Percentiles rank a stretch among this genome's conserved stretches.
Evolutionary conservation across 2,329 filamentous ascomycete species (phyloP).

Genomic region (Colletotrichum phormii): DNA sequence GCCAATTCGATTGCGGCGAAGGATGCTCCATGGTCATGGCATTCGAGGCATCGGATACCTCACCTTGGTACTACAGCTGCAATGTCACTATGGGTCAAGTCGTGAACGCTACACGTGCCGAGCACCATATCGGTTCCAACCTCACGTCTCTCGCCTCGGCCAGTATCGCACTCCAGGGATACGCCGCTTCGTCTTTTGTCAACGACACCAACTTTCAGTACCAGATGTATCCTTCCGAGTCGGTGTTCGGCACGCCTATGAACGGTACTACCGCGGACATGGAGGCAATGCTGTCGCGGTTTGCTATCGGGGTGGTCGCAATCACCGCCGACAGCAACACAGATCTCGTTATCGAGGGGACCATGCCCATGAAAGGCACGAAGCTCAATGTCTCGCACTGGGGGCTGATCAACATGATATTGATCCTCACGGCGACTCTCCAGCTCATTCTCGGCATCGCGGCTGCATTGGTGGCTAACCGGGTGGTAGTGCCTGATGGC

Average conservation of each 20-base stretch:
- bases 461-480: constrained; percentile 41
- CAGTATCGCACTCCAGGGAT: constrained; percentile 56
- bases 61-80: constrained; percentile 56
- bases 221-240: constrained; percentile 56
- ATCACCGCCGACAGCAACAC: constrained; percentile 46
- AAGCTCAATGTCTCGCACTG: constrained; percentile 47
- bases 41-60: constrained; percentile 50
- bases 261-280: constrained; percentile 48
- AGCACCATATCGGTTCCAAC: constrained; percentile 48
- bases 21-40: constrained; percentile 47
- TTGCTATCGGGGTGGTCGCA: constrained; percentile 50
- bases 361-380: constrained; percentile 46
- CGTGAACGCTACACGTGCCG: constrained; percentile 47
- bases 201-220: constrained; percentile 44
- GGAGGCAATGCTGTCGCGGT: constrained; percentile 50
- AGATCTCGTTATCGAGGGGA: constrained; percentile 41
- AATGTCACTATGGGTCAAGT: constrained; percentile 50
- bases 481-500: constrained; percentile 40
- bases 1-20: constrained; percentile 38
- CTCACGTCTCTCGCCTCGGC: constrained; percentile 49
- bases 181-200: constrained; percentile 40
- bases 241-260: constrained; percentile 48
- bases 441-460: constrained; percentile 45
- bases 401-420: constrained; percentile 46
- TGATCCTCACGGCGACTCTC: constrained; percentile 46